Conservation (phyloP, 1,284 basidiomycete species). For the Marasmius sp. region DNA sequence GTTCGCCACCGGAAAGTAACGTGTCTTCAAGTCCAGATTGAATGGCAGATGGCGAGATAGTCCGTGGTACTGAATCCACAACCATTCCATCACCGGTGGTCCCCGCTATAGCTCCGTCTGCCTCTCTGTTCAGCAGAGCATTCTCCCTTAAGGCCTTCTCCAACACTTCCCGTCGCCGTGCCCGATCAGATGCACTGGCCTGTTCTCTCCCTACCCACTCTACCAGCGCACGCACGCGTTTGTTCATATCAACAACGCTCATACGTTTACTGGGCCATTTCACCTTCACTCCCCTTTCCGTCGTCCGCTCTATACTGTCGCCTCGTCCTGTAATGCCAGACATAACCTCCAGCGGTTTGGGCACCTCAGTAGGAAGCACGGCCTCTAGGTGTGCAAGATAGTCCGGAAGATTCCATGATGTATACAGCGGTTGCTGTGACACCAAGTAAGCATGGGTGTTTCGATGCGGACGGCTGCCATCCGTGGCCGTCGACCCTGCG, state of each 20-base stretch:
- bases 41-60: background rate
- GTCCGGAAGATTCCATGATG: conserved; percentile 91
- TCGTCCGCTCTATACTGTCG: conserved; percentile 54
- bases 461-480: conserved; percentile 58
- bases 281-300: conserved; percentile 89
- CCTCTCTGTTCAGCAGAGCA: background rate
- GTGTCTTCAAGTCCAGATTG: background rate
- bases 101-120: background rate
- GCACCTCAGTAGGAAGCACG: conserved; percentile 77
- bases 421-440: conserved; percentile 72
- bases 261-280: conserved; percentile 93
- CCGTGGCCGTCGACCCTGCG: conserved; percentile 24
- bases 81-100: conserved; percentile 16
- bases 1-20: background rate
- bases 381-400: conserved; percentile 88
- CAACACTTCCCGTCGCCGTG: conserved; percentile 65
- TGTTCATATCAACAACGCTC: conserved; percentile 96
- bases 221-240: conserved; percentile 86
- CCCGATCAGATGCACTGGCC: conserved; percentile 71
- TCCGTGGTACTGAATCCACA: conserved; percentile 13
- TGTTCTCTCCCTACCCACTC: conserved; percentile 92
- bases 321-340: conserved; percentile 34
- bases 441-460: conserved; percentile 75
- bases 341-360: conserved; percentile 76
- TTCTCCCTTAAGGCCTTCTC: conserved; percentile 51